These are phyloP conservation scores for Wickerhamomyces silvicola DNA, from an alignment of 805 yeast genomes.

Conservation along the genomic window DNA sequence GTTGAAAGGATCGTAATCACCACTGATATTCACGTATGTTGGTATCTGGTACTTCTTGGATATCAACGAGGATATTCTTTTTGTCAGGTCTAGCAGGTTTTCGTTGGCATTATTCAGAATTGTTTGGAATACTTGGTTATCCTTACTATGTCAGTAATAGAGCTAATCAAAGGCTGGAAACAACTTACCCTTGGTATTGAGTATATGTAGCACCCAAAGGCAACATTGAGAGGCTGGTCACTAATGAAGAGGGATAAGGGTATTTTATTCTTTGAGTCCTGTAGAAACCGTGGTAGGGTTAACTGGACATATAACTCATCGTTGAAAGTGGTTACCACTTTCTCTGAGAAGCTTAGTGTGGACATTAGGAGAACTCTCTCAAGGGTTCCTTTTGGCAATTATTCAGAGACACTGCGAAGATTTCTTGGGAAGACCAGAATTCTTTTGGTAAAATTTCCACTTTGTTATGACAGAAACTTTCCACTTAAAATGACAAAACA, in stretches of 20 bases:
- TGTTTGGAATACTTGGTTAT: constrained; percentile 32
- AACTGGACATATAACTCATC: too few species aligned
- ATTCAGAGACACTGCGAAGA: too few species aligned
- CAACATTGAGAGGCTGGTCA: constrained; percentile 23
- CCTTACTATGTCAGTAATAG: constrained; percentile 5
- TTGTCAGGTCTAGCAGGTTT: constrained; percentile 34
- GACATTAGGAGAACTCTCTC: too few species aligned
- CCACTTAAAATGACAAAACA: constrained; percentile 23
- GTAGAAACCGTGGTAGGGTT: constrained; percentile 8
- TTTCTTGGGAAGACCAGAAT: too few species aligned
- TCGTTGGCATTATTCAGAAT: constrained; percentile 37
- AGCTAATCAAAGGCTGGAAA: neutral
- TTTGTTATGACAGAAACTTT: too few species aligned
- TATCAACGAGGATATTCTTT: constrained; percentile 35
- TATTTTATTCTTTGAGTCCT: constrained; percentile 9
- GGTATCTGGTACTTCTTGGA: constrained; percentile 36
- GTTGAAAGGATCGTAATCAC: constrained; percentile 30
- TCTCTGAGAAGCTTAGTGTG: too few species aligned
- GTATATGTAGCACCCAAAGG: constrained; percentile 39
- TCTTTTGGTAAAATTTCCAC: too few species aligned
- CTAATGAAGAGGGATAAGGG: constrained; percentile 34
- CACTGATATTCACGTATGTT: constrained; percentile 39
- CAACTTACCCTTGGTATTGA: constrained; percentile 30
- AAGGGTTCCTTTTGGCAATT: too few species aligned
- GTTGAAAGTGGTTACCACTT: too few species aligned